Percentiles rank a stretch among this genome's conserved stretches.
Conservation (phyloP, 140 eudicot species). For the Ambrosia hybrid region DNA sequence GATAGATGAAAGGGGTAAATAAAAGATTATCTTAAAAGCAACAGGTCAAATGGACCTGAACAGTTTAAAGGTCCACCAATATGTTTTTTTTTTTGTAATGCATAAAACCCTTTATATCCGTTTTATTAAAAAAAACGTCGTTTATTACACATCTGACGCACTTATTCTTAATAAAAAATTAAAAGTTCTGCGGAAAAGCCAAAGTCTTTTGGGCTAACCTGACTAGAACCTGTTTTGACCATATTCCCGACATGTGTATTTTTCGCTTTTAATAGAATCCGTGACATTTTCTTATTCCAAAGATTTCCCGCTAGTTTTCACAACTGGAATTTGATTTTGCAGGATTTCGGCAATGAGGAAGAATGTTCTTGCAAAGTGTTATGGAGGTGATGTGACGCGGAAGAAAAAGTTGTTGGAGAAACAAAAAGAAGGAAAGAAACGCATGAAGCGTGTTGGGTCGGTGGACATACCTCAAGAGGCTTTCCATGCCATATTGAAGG, state of each 20-base stretch:
- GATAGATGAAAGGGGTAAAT: no score
- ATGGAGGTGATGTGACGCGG: slow-evolving; percentile 91
- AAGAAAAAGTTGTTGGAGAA: slow-evolving; percentile 90
- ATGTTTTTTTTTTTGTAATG: no score
- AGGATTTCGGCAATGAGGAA: slow-evolving; percentile 95
- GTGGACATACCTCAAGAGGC: slow-evolving; percentile 99
- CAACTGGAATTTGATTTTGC: slow-evolving; percentile 12
- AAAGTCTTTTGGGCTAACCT: no score
- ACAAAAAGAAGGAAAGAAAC: slow-evolving; percentile 97
- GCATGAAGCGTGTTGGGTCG: slow-evolving; percentile 96
- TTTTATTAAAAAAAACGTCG: no score
- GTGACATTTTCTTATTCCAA: no score
- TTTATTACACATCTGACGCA: no score
- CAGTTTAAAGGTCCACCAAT: no score
- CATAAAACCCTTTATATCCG: no score
- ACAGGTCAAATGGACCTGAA: no score
- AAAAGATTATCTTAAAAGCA: no score
- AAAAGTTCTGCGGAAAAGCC: no score
- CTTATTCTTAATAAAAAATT: no score
- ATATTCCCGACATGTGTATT: not conserved
- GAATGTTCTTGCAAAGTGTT: slow-evolving; percentile 95
- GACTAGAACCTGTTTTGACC: not conserved
- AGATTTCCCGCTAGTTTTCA: not conserved
- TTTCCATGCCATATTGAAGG: slow-evolving; percentile 77
- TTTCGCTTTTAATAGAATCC: not conserved